These are phyloP conservation scores for Colletotrichum aenigma DNA, from an alignment of 2,329 filamentous ascomycete species.

Conservation along the genomic window DNA sequence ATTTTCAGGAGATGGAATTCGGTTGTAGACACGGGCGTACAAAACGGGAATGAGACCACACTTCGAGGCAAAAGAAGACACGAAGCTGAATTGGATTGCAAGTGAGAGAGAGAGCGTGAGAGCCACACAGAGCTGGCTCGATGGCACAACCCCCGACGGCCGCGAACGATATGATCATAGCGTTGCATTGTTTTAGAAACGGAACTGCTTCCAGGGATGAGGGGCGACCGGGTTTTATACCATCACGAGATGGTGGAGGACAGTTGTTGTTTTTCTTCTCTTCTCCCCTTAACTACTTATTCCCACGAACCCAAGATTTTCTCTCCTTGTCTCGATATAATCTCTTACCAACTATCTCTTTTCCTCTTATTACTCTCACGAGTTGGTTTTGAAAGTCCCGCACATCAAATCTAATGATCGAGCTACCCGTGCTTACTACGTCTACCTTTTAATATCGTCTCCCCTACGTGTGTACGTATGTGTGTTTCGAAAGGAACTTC, in stretches of 20 bases:
- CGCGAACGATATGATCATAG: slow-evolving; percentile 16
- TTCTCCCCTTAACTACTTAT: not conserved
- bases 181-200: slow-evolving; percentile 15
- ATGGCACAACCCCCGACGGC: slow-evolving; percentile 19
- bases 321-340: not conserved
- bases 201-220: not conserved
- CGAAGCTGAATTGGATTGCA: not conserved
- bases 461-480: not conserved
- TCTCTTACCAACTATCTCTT: not conserved
- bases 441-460: not conserved
- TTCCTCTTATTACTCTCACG: not conserved
- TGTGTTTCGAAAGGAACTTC: not conserved
- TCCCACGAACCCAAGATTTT: not conserved
- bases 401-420: not conserved
- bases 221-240: not conserved
- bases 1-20: slow-evolving; percentile 10
- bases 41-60: not conserved
- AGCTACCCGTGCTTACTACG: not conserved
- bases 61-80: not conserved
- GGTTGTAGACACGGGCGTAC: slow-evolving; percentile 18
- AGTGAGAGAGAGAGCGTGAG: not conserved
- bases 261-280: not conserved
- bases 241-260: not conserved
- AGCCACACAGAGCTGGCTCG: slow-evolving; percentile 23
- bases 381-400: not conserved